Evolutionary conservation across 345 rosid species (phyloP).

Genomic region (Eucalyptus victrix): DNA sequence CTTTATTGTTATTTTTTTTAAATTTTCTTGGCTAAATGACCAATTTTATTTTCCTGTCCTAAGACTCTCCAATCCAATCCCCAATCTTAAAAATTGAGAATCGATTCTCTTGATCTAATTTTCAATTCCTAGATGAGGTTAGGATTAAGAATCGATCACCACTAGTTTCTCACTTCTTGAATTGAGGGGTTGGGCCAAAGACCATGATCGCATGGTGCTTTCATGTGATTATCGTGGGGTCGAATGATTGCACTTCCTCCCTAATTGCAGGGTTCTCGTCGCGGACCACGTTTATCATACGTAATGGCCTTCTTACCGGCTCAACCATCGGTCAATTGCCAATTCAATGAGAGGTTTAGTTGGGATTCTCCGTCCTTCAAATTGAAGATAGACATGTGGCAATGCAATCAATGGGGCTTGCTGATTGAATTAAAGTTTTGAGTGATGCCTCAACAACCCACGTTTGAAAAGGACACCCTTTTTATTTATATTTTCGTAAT

Average conservation of each 20-base stretch:
- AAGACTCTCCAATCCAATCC: accelerated
- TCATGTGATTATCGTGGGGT: neutral
- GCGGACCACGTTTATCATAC: neutral
- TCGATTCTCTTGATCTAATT: too few relatives aligned
- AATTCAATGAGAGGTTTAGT: neutral
- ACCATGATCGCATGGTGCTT: neutral
- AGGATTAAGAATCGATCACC: too few relatives aligned
- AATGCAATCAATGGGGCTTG: neutral
- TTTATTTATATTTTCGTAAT: neutral
- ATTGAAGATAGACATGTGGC: neutral
- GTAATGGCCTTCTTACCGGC: neutral
- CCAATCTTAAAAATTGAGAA: accelerated
- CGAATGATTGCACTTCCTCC: neutral
- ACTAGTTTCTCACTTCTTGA: neutral
- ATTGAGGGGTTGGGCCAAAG: neutral
- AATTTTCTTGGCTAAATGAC: too few relatives aligned
- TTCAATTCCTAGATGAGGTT: too few relatives aligned
- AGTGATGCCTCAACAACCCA: neutral
- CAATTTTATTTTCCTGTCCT: accelerated
- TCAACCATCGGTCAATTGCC: neutral
- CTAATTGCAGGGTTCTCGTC: neutral
- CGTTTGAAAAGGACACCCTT: neutral
- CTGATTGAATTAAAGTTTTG: neutral
- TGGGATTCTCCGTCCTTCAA: neutral
- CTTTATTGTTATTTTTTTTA: too few relatives aligned